Evolutionary conservation across 1,284 basidiomycete species (phyloP).

Genomic region (Trametes pubescens): DNA sequence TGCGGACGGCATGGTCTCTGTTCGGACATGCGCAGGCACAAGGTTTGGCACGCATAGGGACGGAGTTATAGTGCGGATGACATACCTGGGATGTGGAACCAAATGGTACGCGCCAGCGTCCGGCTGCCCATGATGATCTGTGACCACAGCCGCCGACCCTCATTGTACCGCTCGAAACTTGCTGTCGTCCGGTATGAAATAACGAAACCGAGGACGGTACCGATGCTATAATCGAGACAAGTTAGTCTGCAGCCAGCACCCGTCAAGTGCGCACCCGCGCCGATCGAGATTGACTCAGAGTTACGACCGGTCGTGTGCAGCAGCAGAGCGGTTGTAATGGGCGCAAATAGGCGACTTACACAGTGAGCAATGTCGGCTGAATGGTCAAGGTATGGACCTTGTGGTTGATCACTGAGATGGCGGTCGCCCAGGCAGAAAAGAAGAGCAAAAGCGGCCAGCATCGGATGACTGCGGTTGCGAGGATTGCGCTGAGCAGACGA

Average conservation of each 20-base stretch:
- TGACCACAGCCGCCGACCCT: constrained; percentile 76
- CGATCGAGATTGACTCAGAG: constrained; percentile 14
- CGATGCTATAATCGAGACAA: constrained; percentile 48
- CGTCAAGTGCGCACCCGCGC: not conserved
- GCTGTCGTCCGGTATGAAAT: constrained; percentile 77
- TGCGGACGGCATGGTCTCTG: constrained; percentile 38
- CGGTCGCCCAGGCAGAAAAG: constrained; percentile 65
- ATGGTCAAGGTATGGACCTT: constrained; percentile 55
- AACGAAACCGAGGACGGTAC: constrained; percentile 73
- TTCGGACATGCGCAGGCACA: not conserved
- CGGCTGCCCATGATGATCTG: constrained; percentile 68
- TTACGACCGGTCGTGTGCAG: constrained; percentile 3
- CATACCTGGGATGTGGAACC: constrained; percentile 71
- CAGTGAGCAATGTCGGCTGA: constrained; percentile 63
- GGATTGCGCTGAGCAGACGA: constrained; percentile 55
- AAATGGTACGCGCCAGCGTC: constrained; percentile 62
- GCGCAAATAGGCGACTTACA: constrained; percentile 50
- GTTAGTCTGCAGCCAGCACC: constrained; percentile 2
- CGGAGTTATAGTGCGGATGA: not conserved
- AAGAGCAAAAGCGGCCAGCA: constrained; percentile 75
- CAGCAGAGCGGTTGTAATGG: not conserved
- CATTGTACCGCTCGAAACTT: constrained; percentile 79
- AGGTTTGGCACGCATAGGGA: not conserved
- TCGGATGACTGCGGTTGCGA: constrained; percentile 69
- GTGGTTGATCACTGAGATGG: constrained; percentile 59